Evolutionary conservation across 331 rosid species (phyloP).

Genomic region (Acacia concinna): DNA sequence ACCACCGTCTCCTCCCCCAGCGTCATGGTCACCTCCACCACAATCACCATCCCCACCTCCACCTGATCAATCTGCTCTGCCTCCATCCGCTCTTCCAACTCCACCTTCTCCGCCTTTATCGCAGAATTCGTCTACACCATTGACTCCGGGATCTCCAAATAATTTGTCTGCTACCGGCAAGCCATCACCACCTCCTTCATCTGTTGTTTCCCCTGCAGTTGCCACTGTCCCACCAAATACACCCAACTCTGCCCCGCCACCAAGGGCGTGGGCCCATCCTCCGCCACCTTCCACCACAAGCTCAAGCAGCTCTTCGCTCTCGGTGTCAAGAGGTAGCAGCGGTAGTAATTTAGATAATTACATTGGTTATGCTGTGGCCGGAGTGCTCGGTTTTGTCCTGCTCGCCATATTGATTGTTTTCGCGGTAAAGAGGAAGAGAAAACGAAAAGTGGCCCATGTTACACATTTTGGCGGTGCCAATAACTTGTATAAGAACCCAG

Average conservation of each 20-base stretch:
- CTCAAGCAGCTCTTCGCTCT: background rate
- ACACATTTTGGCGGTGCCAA: conserved; percentile 32
- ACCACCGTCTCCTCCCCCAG: background rate
- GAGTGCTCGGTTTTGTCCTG: conserved; percentile 45
- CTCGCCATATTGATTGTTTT: conserved; percentile 36
- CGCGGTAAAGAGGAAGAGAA: conserved; percentile 38
- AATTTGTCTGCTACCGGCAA: background rate
- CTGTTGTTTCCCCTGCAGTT: background rate
- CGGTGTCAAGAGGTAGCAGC: conserved; percentile 6
- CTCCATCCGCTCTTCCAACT: background rate
- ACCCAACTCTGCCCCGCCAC: background rate
- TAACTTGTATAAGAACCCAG: conserved; percentile 40
- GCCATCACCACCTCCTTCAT: background rate
- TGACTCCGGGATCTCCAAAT: background rate
- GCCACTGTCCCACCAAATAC: background rate
- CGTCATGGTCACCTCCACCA: background rate
- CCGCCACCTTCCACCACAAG: conserved; percentile 19
- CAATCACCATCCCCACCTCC: conserved; percentile 3
- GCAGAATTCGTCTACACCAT: background rate
- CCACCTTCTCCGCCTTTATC: background rate
- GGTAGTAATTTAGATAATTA: conserved; percentile 13
- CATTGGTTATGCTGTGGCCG: conserved; percentile 51
- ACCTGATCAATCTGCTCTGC: background rate
- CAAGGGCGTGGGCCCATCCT: background rate
- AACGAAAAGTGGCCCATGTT: conserved; percentile 17